Evolutionary conservation across 1,284 basidiomycete species (phyloP), one percentile per base, ranked within the genome.

Genomic region (Rugosomyces carneus): DNA sequence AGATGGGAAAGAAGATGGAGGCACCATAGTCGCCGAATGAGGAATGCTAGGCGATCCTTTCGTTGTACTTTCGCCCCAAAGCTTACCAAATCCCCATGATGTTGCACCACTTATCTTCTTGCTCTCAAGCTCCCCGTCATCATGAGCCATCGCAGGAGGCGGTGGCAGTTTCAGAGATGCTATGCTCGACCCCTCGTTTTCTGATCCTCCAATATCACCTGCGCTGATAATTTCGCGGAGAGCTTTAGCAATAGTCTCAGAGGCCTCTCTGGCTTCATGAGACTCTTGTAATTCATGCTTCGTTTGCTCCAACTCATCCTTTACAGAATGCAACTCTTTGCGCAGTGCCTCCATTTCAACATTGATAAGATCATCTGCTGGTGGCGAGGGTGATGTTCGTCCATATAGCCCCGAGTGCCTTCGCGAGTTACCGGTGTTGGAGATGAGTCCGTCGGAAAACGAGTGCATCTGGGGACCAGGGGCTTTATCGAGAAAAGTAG

Each of bases 201-300:
- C 57, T 2, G 53, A 44, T 31, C 62, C 59, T 20, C 67, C 68
- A 32, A 86, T 70, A 44, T 78, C 79, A 58, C 84, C 78, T 54
- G 88, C 81, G 18, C 82, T 80, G 55, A 96, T 93, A 60, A 92
- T 96, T 45, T 84, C 85, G 31, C 91, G 75, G 27, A 96, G 68
- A 0, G 87, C 88, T 45, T 78, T 80, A 50, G 89, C 81, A 59
- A 90, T 93, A 1, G 76, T 77, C 54, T 96, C 92, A n/a, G 84
- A 89, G 6, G 93, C 93, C 57, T 89, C 81, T 37, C 81, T 75
- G 1, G 89, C 90, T 62, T 96, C 93, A 48, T 79, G 84, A 1
- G 84, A 75, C 57, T 94, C 91, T 21, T 62, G 66, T 18, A 93
- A 66, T 50, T 89, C 84, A 45, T 77, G 72, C 49, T 78, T 77